phyloP scores from a whole-genome alignment of 2,329 filamentous ascomycete genomes.

The Penicillium sp. region DNA sequence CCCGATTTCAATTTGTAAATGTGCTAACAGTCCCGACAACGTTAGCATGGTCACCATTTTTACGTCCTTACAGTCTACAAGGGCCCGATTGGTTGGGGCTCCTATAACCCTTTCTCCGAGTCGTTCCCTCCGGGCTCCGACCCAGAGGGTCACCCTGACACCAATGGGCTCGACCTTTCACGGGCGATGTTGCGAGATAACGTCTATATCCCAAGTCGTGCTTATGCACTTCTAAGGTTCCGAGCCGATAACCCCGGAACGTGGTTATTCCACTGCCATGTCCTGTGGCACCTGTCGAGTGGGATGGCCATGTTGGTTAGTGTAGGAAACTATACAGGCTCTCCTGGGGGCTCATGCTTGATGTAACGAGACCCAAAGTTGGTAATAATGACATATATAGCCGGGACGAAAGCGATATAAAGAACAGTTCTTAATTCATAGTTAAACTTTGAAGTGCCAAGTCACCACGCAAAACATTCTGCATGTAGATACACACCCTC shows the following conservation, averaged over 20 bases:
- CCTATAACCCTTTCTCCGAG: slow-evolving; percentile 37
- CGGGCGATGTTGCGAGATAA: slow-evolving; percentile 53
- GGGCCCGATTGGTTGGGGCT: slow-evolving; percentile 35
- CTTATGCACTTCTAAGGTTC: slow-evolving; percentile 57
- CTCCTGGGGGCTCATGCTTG: not conserved
- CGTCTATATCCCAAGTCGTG: slow-evolving; percentile 53
- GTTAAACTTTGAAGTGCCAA: not conserved
- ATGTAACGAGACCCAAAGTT: not conserved
- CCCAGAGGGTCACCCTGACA: not conserved
- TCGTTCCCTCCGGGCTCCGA: slow-evolving; percentile 26
- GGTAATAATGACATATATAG: no score
- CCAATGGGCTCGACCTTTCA: slow-evolving; percentile 24
- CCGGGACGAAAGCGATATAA: no score
- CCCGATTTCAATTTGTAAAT: no score
- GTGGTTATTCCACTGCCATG: slow-evolving; percentile 47
- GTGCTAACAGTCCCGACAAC: not conserved
- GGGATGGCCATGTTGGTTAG: not conserved
- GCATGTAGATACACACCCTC: slow-evolving; percentile 10
- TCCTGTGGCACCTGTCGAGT: not conserved
- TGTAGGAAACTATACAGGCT: not conserved
- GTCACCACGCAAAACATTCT: slow-evolving; percentile 6
- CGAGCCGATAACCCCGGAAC: slow-evolving; percentile 53
- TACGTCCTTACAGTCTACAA: slow-evolving; percentile 31
- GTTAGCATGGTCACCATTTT: slow-evolving; percentile 38
- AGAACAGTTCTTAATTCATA: not conserved